A percentile compares a stretch with the other conserved stretches of the same genome.
phyloP scores from a whole-genome alignment of 768 basidiomycete species.

The Scleroderma bovista region DNA sequence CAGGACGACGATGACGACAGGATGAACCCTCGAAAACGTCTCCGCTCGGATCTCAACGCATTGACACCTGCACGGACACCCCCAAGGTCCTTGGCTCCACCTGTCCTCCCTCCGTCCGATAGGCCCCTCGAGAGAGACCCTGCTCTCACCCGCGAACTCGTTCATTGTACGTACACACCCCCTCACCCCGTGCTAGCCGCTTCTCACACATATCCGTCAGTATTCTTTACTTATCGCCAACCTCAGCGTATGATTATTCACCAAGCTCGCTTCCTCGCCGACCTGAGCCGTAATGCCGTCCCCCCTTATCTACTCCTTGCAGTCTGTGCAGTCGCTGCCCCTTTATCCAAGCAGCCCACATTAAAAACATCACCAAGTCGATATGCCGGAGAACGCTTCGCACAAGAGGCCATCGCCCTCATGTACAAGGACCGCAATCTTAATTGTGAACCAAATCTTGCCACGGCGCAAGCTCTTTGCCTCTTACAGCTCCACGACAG shows the following conservation, averaged over 20 bases:
- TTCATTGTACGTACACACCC: slow-evolving; percentile 53
- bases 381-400: slow-evolving; percentile 48
- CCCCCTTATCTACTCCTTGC: slow-evolving; percentile 69
- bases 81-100: slow-evolving; percentile 33
- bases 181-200: not conserved
- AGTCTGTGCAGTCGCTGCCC: slow-evolving; percentile 74
- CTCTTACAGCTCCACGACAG: slow-evolving; percentile 67
- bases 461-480: slow-evolving; percentile 71
- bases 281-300: slow-evolving; percentile 60
- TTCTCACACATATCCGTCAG: slow-evolving; percentile 31
- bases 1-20: slow-evolving; percentile 37
- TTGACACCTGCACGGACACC: slow-evolving; percentile 27
- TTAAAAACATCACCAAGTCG: slow-evolving; percentile 51
- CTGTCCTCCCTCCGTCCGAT: slow-evolving; percentile 31
- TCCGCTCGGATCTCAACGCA: slow-evolving; percentile 39
- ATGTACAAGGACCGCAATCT: slow-evolving; percentile 65
- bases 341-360: slow-evolving; percentile 61
- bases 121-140: slow-evolving; percentile 51
- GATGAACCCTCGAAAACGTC: slow-evolving; percentile 43
- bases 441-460: slow-evolving; percentile 56
- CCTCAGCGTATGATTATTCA: slow-evolving; percentile 74
- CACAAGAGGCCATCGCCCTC: slow-evolving; percentile 54
- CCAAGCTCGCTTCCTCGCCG: slow-evolving; percentile 67
- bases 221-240: slow-evolving; percentile 80
- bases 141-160: slow-evolving; percentile 63